Evolutionary conservation across 1,139 yeast species (phyloP).

Genomic region (Yamadazyma trypodendri): DNA sequence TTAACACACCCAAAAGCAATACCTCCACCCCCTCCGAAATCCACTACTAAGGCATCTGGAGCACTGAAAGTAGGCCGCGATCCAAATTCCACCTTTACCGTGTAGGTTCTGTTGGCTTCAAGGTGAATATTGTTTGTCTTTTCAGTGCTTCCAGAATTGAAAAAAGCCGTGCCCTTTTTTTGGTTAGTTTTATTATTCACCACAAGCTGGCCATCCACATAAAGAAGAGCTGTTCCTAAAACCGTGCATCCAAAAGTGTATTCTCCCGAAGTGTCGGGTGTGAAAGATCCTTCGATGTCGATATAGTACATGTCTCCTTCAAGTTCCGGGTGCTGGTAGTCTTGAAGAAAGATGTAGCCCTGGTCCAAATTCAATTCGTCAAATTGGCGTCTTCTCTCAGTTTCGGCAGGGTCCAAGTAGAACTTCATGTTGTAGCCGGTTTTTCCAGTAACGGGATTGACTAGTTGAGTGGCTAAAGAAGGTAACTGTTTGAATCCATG

Average conservation of each 20-base stretch:
- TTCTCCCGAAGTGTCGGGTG: conserved; percentile 45
- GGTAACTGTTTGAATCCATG: conserved; percentile 29
- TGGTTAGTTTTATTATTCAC: conserved; percentile 58
- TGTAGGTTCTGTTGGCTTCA: conserved; percentile 40
- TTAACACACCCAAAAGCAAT: conserved; percentile 27
- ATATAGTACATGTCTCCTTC: conserved; percentile 30
- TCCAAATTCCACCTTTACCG: conserved; percentile 51
- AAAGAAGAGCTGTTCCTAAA: conserved; percentile 53
- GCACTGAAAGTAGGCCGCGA: conserved; percentile 44
- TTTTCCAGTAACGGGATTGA: conserved; percentile 32
- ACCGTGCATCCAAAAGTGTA: conserved; percentile 54
- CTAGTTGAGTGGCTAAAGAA: conserved; percentile 24
- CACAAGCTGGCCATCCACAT: conserved; percentile 48
- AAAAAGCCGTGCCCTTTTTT: conserved; percentile 44
- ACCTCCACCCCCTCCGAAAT: conserved; percentile 30
- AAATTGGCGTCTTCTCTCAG: conserved; percentile 23
- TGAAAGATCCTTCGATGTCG: conserved; percentile 44
- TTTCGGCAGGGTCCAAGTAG: conserved; percentile 28
- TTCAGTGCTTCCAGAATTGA: conserved; percentile 49
- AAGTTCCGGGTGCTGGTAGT: conserved; percentile 35
- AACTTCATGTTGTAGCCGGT: conserved; percentile 37
- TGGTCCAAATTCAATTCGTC: conserved; percentile 35
- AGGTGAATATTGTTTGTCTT: conserved; percentile 39
- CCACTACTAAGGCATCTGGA: conserved; percentile 16
- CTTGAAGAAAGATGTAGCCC: conserved; percentile 44